phyloP scores from a whole-genome alignment of 2,329 filamentous ascomycete species.

The Aureobasidium sp. region DNA sequence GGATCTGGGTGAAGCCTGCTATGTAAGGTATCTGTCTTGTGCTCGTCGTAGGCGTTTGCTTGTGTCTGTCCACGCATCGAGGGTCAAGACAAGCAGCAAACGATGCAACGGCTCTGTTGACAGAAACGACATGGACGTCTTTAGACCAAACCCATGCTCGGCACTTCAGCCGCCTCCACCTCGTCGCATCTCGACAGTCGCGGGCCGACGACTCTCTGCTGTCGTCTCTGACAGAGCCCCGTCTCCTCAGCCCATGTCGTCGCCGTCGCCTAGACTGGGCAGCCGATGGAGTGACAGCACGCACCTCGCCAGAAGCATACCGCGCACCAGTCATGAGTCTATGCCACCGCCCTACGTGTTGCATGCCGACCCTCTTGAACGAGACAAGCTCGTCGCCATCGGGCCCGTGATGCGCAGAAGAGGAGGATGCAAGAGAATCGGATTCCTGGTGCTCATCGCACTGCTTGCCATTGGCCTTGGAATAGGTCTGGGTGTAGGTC shows the following conservation, averaged over 20 bases:
- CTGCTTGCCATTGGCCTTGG: slow-evolving; percentile 27
- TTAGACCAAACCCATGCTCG: slow-evolving; percentile 10
- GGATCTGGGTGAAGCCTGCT: neutral
- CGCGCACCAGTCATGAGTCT: slow-evolving; percentile 6
- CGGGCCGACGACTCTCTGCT: slow-evolving; percentile 32
- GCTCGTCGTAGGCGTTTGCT: neutral
- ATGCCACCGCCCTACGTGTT: slow-evolving; percentile 14
- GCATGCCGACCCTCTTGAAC: neutral
- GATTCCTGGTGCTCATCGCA: slow-evolving; percentile 25
- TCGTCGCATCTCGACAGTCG: slow-evolving; percentile 35
- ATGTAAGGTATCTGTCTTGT: neutral
- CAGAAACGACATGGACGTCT: slow-evolving; percentile 11
- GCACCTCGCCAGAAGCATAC: neutral
- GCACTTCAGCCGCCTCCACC: slow-evolving; percentile 20
- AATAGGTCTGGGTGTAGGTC: slow-evolving; percentile 32
- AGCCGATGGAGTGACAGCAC: slow-evolving; percentile 8
- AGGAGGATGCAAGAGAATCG: slow-evolving; percentile 31
- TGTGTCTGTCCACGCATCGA: neutral
- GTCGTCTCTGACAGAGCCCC: slow-evolving; percentile 28
- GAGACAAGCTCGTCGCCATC: neutral
- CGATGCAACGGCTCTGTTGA: neutral
- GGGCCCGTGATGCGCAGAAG: slow-evolving; percentile 10
- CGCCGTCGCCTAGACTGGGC: neutral
- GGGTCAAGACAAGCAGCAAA: neutral
- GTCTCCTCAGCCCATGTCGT: neutral